phyloP scores from a whole-genome alignment of 2,329 filamentous ascomycete genomes.

The Aspergillus sp. region DNA sequence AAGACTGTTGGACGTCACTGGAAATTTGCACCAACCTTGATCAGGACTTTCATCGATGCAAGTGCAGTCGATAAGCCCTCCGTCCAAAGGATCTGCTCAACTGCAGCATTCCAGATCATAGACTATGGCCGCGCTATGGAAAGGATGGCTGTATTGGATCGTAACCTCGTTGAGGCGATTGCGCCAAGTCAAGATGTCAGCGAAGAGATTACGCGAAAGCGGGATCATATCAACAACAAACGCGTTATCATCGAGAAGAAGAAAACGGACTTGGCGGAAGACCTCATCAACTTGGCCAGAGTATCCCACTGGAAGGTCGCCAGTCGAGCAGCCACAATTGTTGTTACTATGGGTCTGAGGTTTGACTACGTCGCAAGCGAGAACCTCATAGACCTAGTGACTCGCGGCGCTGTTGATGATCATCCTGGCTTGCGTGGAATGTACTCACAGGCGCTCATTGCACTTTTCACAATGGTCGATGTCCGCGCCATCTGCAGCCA shows the following conservation, averaged over 20 bases:
- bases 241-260: constrained; percentile 69
- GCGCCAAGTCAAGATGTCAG: constrained; percentile 58
- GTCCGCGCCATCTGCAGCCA: constrained; percentile 78
- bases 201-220: constrained; percentile 47
- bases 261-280: constrained; percentile 70
- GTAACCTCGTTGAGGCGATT: constrained; percentile 60
- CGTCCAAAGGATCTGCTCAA: constrained; percentile 78
- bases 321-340: constrained; percentile 77
- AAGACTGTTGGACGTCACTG: constrained; percentile 87
- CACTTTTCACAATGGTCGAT: constrained; percentile 75
- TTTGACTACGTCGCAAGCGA: constrained; percentile 79
- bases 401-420: constrained; percentile 74
- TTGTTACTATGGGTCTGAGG: constrained; percentile 81
- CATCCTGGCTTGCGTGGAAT: constrained; percentile 77
- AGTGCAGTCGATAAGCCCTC: constrained; percentile 87
- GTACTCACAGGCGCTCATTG: constrained; percentile 71
- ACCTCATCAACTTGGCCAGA: constrained; percentile 67
- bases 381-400: constrained; percentile 73
- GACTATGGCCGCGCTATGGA: constrained; percentile 88
- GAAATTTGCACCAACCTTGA: constrained; percentile 85
- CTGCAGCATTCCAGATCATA: constrained; percentile 73
- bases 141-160: constrained; percentile 72
- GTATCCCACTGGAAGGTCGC: constrained; percentile 95
- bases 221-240: constrained; percentile 64
- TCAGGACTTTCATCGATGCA: constrained; percentile 81